Conservation (phyloP, 106 monocot genomes). For the Dioscorea alata region DNA sequence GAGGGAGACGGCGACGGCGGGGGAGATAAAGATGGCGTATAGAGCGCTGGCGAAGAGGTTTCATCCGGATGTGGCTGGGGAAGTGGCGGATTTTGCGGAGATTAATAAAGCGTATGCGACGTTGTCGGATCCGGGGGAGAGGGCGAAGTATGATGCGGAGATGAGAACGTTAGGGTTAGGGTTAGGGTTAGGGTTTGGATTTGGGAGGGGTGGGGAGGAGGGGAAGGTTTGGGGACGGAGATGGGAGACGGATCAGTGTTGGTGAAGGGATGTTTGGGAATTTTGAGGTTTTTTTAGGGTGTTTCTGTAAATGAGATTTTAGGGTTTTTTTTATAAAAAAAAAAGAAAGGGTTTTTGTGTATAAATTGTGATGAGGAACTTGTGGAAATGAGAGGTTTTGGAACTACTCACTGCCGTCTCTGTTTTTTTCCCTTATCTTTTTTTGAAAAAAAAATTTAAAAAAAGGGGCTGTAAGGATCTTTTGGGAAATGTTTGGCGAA, state of each 20-base stretch:
- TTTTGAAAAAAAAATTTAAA: not conserved
- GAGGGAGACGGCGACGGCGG: constrained; percentile 23
- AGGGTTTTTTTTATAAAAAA: not conserved
- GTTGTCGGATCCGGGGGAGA: constrained; percentile 29
- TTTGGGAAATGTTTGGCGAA: too few species aligned
- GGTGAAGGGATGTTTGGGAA: not conserved
- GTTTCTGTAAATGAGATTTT: not conserved
- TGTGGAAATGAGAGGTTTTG: not conserved
- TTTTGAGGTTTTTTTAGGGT: not conserved
- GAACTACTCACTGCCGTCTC: not conserved
- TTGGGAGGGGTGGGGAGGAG: not conserved
- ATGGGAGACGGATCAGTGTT: constrained; percentile 30
- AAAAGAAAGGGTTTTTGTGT: too few species aligned
- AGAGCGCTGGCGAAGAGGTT: constrained; percentile 27
- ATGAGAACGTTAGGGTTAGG: constrained; percentile 1
- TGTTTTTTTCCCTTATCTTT: not conserved
- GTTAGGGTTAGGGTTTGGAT: not conserved
- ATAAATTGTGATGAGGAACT: too few species aligned
- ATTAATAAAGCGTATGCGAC: constrained; percentile 42
- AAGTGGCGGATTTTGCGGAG: constrained; percentile 24
- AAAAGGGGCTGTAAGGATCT: not conserved
- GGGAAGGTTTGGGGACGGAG: constrained; percentile 13
- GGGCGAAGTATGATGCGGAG: constrained; percentile 28
- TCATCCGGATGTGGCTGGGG: constrained; percentile 23
- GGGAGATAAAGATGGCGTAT: constrained; percentile 34